phyloP scores from a whole-genome alignment of 306 rosid genomes.

The Hippophae tibetana region DNA sequence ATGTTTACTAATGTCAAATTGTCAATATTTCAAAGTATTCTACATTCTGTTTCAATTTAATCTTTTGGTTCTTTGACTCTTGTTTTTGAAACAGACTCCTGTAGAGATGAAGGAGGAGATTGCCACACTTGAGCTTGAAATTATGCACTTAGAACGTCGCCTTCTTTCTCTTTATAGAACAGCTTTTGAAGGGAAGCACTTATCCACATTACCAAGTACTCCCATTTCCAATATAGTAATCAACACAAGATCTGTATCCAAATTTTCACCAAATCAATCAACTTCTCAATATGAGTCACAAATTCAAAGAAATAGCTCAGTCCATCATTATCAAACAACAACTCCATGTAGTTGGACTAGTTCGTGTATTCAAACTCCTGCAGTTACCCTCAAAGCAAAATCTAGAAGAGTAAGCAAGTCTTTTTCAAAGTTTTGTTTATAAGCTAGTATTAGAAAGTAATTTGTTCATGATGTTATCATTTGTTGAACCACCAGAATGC shows the following conservation, averaged over 20 bases:
- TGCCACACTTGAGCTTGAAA: constrained; percentile 19
- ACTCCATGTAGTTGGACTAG: constrained; percentile 6
- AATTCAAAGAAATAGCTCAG: not conserved
- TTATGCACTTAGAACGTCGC: constrained; percentile 26
- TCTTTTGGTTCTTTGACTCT: not conserved
- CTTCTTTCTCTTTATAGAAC: constrained; percentile 30
- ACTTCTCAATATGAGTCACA: constrained; percentile 9
- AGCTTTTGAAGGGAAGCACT: constrained; percentile 16
- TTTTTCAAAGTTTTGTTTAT: too few relatives aligned
- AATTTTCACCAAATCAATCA: not conserved
- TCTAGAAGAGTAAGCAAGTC: too few relatives aligned
- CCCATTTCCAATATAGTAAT: constrained; percentile 7
- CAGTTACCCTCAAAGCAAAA: too few relatives aligned
- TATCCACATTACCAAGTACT: constrained; percentile 8
- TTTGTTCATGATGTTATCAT: too few relatives aligned
- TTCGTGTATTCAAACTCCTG: constrained; percentile 8
- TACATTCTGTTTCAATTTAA: not conserved
- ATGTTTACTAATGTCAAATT: not conserved
- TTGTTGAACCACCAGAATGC: not conserved
- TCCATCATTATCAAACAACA: constrained; percentile 6
- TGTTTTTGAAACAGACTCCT: constrained; percentile 10
- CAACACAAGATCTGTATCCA: not conserved
- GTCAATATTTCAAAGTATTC: too few relatives aligned
- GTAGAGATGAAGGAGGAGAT: constrained; percentile 26
- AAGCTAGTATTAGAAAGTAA: too few relatives aligned